phyloP scores from a whole-genome alignment of 176 grass and related monocot genomes.

The Oryza nivara region DNA sequence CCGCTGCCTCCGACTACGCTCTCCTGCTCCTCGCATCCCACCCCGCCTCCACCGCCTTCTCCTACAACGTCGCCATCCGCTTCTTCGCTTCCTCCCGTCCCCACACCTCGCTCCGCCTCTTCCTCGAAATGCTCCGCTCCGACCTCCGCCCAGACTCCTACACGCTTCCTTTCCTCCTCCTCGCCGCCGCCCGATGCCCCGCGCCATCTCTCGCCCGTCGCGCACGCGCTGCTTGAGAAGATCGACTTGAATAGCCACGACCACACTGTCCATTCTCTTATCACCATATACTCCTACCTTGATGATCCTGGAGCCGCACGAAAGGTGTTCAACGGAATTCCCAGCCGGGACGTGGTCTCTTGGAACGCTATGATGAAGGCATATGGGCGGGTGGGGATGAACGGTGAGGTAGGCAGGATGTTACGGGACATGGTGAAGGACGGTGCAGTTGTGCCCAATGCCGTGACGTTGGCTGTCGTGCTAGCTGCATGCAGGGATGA shows the following conservation, averaged over 20 bases:
- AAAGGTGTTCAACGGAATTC: constrained; percentile 51
- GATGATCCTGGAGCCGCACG: constrained; percentile 11
- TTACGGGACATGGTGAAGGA: constrained; percentile 17
- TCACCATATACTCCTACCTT: constrained; percentile 46
- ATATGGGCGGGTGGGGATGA: constrained; percentile 30
- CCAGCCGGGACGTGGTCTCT: constrained; percentile 43
- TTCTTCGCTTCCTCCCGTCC: constrained; percentile 37
- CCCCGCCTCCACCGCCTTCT: constrained; percentile 34
- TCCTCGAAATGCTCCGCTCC: constrained; percentile 46
- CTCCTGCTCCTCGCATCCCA: constrained; percentile 46
- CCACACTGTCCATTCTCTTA: constrained; percentile 46
- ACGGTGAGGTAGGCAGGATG: neutral
- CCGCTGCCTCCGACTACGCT: constrained; percentile 20
- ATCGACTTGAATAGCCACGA: constrained; percentile 32
- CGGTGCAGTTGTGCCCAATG: constrained; percentile 25
- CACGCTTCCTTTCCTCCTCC: constrained; percentile 51
- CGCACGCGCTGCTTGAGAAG: constrained; percentile 46
- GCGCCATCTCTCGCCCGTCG: constrained; percentile 16
- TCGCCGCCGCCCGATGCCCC: constrained; percentile 44
- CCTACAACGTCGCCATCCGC: constrained; percentile 43
- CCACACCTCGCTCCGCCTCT: constrained; percentile 27
- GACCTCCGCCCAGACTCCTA: constrained; percentile 42
- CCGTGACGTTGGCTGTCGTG: constrained; percentile 24
- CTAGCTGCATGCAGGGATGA: constrained; percentile 57
- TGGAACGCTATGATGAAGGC: constrained; percentile 49